Evolutionary conservation across 352 stramenopile genomes (phyloP), one percentile per base, ranked within the genome.

Genomic region (Hyphochytrium catenoides): DNA sequence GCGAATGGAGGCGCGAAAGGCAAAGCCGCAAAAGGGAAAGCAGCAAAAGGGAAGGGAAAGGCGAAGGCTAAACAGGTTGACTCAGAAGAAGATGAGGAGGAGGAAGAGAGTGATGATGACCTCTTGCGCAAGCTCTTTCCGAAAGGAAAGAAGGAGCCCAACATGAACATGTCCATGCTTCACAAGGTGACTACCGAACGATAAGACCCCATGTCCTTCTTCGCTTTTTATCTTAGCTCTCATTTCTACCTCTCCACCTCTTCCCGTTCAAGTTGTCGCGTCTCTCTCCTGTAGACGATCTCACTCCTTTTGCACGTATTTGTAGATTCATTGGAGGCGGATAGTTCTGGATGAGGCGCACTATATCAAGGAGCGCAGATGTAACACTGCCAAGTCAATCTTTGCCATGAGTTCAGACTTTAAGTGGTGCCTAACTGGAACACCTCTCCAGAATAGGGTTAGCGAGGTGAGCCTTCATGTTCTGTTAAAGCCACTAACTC

Each of bases 381-480:
- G 65, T 35, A 91, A 90, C 52, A 99, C 92, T 2, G 81, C 90
- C 15, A 86, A 92, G 41, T 79, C 90, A 14, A 85, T 94, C 12
- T 98, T 97, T 47, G 74, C 86, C 25, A 54, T 99, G 9, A 89
- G 89, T 19, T 86, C 76, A 1, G 60, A 90, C 15, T 89, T 95
- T 61, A 91, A 93, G 46, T 98, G 91, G 90, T 95, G 82, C 44
- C 57, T 98, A 16, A 94, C 82, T 26, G 92, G 92, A 2, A 84
- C 69, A 1, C 92, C 92, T 25, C 52, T 98, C 23, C 85, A 96
- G 53, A 95, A 95, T 36, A 74, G 78, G 5, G 84, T 88, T 28
- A 64, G 73, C 8, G 67, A 82, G n/a, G n/a, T n/a, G n/a, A n/a
- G n/a, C n/a, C 1, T 48, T 46, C 12, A 0, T 34, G 2, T n/a